Conservation (phyloP, 257 asterid species). For the Orobanche coerulescens region DNA sequence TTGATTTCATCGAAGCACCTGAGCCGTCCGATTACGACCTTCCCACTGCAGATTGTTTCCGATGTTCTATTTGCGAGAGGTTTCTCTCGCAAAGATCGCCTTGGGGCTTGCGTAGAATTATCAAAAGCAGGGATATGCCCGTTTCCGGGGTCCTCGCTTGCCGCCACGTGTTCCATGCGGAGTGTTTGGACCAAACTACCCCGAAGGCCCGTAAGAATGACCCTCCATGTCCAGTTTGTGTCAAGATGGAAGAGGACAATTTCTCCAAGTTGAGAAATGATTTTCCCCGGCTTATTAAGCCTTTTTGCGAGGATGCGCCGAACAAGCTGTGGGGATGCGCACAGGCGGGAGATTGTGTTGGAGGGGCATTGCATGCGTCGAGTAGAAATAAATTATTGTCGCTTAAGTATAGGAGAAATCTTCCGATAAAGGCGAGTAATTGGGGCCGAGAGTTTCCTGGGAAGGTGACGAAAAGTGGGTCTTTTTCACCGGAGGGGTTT, state of each 20-base stretch:
- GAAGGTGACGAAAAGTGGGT: slow-evolving; percentile 47
- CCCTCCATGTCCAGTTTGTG: slow-evolving; percentile 89
- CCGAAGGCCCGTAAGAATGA: slow-evolving; percentile 71
- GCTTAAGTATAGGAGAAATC: slow-evolving; percentile 51
- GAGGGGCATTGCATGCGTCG: slow-evolving; percentile 68
- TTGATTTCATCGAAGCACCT: slow-evolving; percentile 58
- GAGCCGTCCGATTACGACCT: slow-evolving; percentile 47
- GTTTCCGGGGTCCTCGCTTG: slow-evolving; percentile 90
- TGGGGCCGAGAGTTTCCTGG: slow-evolving; percentile 57
- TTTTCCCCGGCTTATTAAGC: slow-evolving; percentile 57
- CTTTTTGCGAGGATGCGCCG: slow-evolving; percentile 64
- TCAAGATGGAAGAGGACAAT: slow-evolving; percentile 52
- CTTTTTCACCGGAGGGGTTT: slow-evolving; percentile 52
- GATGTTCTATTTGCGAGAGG: slow-evolving; percentile 83
- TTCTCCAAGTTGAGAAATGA: slow-evolving; percentile 45
- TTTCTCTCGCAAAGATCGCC: slow-evolving; percentile 84
- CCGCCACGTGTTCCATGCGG: slow-evolving; percentile 88
- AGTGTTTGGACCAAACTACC: slow-evolving; percentile 87
- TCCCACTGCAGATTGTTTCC: slow-evolving; percentile 42
- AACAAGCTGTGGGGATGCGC: slow-evolving; percentile 77
- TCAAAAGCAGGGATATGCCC: slow-evolving; percentile 89
- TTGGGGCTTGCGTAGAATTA: slow-evolving; percentile 81
- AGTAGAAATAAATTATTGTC: slow-evolving; percentile 53
- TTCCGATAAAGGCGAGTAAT: slow-evolving; percentile 47
- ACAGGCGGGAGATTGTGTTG: slow-evolving; percentile 83